Evolutionary conservation across 352 stramenopile species (phyloP).

Genomic region (Halophytophthora batemanensis): DNA sequence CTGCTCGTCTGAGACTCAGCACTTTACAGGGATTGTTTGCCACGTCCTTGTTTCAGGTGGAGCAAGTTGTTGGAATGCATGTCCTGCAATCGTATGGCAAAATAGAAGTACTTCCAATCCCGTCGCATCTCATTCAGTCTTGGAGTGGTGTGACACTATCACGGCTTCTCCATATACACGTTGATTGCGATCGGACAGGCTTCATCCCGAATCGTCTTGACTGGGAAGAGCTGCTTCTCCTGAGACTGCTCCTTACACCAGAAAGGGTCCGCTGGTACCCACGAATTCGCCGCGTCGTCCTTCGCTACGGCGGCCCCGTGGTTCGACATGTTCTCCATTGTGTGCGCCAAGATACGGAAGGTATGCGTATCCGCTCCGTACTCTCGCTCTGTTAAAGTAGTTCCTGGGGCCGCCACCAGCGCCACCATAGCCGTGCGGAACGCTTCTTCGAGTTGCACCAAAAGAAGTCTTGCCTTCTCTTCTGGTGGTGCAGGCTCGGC

Average conservation of each 20-base stretch:
- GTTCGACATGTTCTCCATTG: conserved; percentile 40
- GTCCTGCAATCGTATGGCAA: no score
- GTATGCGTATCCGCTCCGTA: conserved; percentile 21
- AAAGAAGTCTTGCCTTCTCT: conserved; percentile 29
- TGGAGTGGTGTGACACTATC: no score
- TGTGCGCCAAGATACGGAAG: conserved; percentile 73
- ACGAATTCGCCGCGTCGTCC: conserved; percentile 48
- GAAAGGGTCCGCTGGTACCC: conserved; percentile 58
- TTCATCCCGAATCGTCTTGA: conserved; percentile 40
- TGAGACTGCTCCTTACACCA: conserved; percentile 41
- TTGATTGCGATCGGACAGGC: conserved; percentile 47
- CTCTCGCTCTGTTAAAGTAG: background rate
- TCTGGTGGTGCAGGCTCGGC: conserved; percentile 14
- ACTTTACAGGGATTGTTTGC: no score
- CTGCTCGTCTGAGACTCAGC: no score
- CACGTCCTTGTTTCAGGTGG: no score
- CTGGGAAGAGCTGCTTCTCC: conserved; percentile 31
- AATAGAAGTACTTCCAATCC: no score
- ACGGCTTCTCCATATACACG: conserved; percentile 55
- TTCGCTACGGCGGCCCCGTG: conserved; percentile 38
- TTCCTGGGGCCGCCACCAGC: conserved; percentile 36
- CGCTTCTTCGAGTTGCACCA: conserved; percentile 55
- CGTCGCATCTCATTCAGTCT: no score
- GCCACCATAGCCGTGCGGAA: conserved; percentile 62
- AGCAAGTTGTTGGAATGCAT: no score